Percentiles rank a stretch among this genome's conserved stretches.
These are phyloP conservation scores for Ogataea populi-albae DNA, from an alignment of 805 yeast species.

Conservation along the genomic window DNA sequence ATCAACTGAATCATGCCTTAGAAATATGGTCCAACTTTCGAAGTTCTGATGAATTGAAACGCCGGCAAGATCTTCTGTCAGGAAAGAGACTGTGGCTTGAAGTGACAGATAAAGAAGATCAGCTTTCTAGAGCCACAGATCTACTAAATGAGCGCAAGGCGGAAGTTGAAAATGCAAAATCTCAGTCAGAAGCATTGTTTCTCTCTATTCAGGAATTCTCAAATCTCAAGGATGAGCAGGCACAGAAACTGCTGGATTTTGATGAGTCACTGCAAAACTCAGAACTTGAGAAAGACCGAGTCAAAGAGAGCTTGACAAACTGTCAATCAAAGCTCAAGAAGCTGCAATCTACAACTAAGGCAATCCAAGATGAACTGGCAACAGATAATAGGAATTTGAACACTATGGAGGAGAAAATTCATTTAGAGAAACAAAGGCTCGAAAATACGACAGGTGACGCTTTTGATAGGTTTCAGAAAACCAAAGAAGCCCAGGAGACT, in stretches of 20 bases:
- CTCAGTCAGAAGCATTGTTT: slow-evolving; percentile 17
- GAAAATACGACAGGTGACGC: slow-evolving; percentile 44
- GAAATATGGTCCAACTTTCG: slow-evolving; percentile 38
- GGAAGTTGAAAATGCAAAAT: slow-evolving; percentile 19
- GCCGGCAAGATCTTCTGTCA: slow-evolving; percentile 38
- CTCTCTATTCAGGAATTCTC: slow-evolving; percentile 4
- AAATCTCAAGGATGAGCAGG: slow-evolving; percentile 20
- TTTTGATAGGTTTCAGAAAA: slow-evolving; percentile 31
- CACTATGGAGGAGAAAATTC: slow-evolving; percentile 26
- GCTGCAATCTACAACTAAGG: slow-evolving; percentile 24
- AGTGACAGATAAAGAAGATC: slow-evolving; percentile 28
- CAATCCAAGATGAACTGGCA: slow-evolving; percentile 17
- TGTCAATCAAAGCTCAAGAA: slow-evolving; percentile 21
- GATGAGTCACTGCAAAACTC: slow-evolving; percentile 12
- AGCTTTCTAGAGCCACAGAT: slow-evolving; percentile 20
- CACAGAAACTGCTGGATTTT: slow-evolving; percentile 14
- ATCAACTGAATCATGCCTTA: slow-evolving; percentile 42
- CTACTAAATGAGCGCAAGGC: slow-evolving; percentile 16
- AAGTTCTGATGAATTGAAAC: slow-evolving; percentile 40
- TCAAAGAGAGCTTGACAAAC: slow-evolving; percentile 18
- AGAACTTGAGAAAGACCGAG: slow-evolving; percentile 12
- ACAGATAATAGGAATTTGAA: slow-evolving; percentile 15
- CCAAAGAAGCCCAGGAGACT: slow-evolving; percentile 17
- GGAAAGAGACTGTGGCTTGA: slow-evolving; percentile 53
- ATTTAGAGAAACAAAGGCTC: slow-evolving; percentile 37